Conservation (phyloP, 257 asterid genomes). For the Hygrophila difformis region DNA sequence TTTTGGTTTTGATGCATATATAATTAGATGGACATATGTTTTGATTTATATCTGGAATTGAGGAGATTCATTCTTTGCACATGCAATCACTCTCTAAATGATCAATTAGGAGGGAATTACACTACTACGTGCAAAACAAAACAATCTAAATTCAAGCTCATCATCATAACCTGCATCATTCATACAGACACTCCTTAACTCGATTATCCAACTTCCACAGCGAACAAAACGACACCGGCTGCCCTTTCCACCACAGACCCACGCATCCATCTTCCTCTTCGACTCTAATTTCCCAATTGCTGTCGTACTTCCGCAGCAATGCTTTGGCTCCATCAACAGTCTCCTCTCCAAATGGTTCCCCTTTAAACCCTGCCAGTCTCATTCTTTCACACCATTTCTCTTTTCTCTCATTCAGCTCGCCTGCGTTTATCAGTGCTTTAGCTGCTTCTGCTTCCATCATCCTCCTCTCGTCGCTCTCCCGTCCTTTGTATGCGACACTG, state of each 20-base stretch:
- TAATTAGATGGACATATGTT: too few relatives aligned
- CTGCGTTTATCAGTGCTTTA: conserved; percentile 38
- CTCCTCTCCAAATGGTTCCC: conserved; percentile 52
- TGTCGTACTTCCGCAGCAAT: conserved; percentile 67
- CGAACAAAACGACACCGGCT: conserved; percentile 66
- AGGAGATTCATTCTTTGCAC: neutral
- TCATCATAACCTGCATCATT: neutral
- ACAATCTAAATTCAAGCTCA: neutral
- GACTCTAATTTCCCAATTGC: conserved; percentile 62
- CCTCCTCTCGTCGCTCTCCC: conserved; percentile 71
- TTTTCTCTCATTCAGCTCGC: conserved; percentile 66
- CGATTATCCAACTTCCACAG: conserved; percentile 47
- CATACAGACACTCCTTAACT: conserved; percentile 14
- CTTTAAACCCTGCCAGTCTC: conserved; percentile 50
- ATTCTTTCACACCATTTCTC: conserved; percentile 80
- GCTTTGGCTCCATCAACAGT: conserved; percentile 67
- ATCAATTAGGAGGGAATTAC: too few relatives aligned
- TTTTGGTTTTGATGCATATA: too few relatives aligned
- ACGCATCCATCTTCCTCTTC: conserved; percentile 58
- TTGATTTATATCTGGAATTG: neutral
- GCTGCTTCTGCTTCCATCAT: conserved; percentile 94
- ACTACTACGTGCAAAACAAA: too few relatives aligned
- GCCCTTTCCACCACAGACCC: conserved; percentile 75
- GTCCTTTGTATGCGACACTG: conserved; percentile 66
- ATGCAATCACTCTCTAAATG: neutral